Conservation (phyloP, 495 filamentous ascomycete genomes). For the Beverwykella pulmonaria region DNA sequence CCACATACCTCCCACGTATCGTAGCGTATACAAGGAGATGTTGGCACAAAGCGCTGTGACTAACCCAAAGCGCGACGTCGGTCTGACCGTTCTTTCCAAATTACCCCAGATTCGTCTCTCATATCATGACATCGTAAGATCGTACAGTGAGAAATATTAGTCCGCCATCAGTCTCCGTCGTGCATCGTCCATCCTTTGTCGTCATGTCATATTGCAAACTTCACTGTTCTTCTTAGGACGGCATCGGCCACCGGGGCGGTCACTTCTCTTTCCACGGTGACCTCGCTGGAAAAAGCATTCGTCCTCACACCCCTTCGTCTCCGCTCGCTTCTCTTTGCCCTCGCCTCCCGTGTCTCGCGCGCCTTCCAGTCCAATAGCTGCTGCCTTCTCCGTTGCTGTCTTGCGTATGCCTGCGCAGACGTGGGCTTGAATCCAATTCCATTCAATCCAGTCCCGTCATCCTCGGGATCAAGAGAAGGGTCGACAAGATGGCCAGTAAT, state of each 20-base stretch:
- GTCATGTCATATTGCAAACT: constrained; percentile 22
- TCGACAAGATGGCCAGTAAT: constrained; percentile 69
- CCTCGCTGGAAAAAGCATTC: constrained; percentile 14
- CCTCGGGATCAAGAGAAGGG: constrained; percentile 44
- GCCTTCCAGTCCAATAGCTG: constrained; percentile 84
- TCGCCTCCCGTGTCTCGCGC: constrained; percentile 80
- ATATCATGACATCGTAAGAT: constrained; percentile 28
- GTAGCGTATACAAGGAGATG: background rate
- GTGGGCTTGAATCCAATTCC: constrained; percentile 92
- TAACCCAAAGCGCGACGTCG: background rate
- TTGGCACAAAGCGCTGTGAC: background rate
- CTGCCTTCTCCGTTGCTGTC: constrained; percentile 72
- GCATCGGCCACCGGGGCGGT: constrained; percentile 1
- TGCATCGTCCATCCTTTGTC: background rate
- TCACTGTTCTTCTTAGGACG: constrained; percentile 6
- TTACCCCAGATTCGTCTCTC: background rate
- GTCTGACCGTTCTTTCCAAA: constrained; percentile 6
- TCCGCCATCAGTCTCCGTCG: background rate
- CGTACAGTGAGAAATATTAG: constrained; percentile 4
- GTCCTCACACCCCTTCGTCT: constrained; percentile 30
- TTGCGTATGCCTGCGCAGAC: constrained; percentile 74
- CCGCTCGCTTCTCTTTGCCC: constrained; percentile 70
- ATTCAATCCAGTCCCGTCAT: constrained; percentile 55
- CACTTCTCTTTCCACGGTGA: constrained; percentile 17
- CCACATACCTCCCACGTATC: background rate